phyloP scores from a whole-genome alignment of 1,139 yeast species.

The Yamadazyma diddensiae region DNA sequence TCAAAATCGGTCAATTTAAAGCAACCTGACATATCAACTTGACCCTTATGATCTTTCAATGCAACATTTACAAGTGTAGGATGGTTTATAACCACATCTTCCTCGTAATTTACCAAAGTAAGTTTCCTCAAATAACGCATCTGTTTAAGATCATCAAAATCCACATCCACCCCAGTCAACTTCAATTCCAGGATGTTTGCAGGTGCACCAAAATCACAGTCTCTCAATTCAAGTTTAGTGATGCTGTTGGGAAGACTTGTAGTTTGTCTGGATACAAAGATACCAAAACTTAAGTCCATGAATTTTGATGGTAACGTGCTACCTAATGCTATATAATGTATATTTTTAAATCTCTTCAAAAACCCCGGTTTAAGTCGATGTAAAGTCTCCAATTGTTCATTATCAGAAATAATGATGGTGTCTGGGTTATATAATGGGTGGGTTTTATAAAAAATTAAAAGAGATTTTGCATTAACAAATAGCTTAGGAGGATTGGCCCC shows the following conservation, averaged over 20 bases:
- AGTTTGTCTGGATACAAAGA: too few species aligned
- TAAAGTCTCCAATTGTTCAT: neutral
- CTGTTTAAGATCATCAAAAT: neutral
- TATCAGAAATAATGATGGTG: neutral
- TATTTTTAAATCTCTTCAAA: conserved; percentile 1
- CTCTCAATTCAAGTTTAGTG: neutral
- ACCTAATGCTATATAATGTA: neutral
- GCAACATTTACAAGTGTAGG: conserved; percentile 1
- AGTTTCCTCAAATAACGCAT: neutral
- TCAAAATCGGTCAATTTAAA: neutral
- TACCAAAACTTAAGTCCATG: too few species aligned
- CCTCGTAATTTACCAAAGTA: neutral
- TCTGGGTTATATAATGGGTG: conserved; percentile 5
- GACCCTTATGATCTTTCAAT: neutral
- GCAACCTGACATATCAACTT: conserved; percentile 2
- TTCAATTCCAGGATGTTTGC: neutral
- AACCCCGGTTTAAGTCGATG: neutral
- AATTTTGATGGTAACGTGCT: too few species aligned
- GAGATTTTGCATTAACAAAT: too few species aligned
- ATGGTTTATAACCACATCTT: neutral
- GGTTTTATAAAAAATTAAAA: conserved; percentile 4
- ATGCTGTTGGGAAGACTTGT: neutral
- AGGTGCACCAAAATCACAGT: neutral
- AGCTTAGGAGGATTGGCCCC: too few species aligned
- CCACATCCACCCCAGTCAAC: neutral